These are phyloP conservation scores for Russula virescens DNA, from an alignment of 768 basidiomycete species.

Conservation along the genomic window DNA sequence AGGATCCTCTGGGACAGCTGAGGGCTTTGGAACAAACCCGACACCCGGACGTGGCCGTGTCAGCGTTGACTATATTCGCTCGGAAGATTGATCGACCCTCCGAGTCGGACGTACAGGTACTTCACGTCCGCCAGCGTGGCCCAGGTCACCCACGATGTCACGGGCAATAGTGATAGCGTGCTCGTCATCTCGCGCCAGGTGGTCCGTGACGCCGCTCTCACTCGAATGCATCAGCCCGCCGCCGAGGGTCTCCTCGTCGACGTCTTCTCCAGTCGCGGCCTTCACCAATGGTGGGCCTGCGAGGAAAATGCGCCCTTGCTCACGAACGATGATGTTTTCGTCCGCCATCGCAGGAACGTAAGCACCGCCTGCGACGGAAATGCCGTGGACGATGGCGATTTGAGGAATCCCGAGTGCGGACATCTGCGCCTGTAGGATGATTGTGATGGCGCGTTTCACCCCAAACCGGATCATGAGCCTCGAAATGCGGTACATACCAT, in stretches of 20 bases:
- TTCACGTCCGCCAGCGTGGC: constrained; percentile 49
- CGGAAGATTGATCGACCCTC: background rate
- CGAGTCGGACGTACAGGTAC: constrained; percentile 44
- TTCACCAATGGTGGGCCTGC: constrained; percentile 94
- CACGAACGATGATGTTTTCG: constrained; percentile 84
- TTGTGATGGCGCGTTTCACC: too few species aligned
- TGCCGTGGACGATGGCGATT: constrained; percentile 90
- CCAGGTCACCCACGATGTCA: constrained; percentile 71
- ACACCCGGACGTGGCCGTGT: background rate
- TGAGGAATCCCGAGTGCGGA: constrained; percentile 88
- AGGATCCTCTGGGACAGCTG: constrained; percentile 59
- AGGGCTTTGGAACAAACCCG: constrained; percentile 37
- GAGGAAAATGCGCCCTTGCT: constrained; percentile 91
- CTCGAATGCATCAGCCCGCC: constrained; percentile 89
- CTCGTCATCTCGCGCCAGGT: constrained; percentile 78
- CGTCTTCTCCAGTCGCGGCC: constrained; percentile 88
- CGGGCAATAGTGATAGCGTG: constrained; percentile 79
- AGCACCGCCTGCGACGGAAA: constrained; percentile 90
- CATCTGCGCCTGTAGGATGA: constrained; percentile 68
- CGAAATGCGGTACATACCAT: constrained; percentile 52
- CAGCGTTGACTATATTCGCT: constrained; percentile 11
- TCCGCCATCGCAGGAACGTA: constrained; percentile 97
- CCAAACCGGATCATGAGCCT: background rate
- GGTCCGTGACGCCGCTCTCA: constrained; percentile 88
- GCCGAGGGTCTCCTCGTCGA: constrained; percentile 89